Evolutionary conservation across 345 rosid genomes (phyloP).

Genomic region (thale cress (Arabidopsis thaliana)): TAIR10.1 NC_003070.9:24040001-24040500

Average conservation of each 20-base stretch:
- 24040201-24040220: constrained; percentile 58
- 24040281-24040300: constrained; percentile 45
- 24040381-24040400: constrained; percentile 59
- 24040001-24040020: constrained; percentile 77
- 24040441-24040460: constrained; percentile 65
- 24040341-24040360: constrained; percentile 56
- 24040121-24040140: constrained; percentile 23
- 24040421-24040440: constrained; percentile 60
- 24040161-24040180: constrained; percentile 53
- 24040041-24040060: constrained; percentile 70
- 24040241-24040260: constrained; percentile 56
- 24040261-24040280: constrained; percentile 69
- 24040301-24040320: constrained; percentile 45
- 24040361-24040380: constrained; percentile 57
- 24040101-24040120: constrained; percentile 34
- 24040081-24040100: constrained; percentile 90
- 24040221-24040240: constrained; percentile 69
- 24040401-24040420: constrained; percentile 65
- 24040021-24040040: constrained; percentile 65
- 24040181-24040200: constrained; percentile 73
- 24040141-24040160: constrained; percentile 30
- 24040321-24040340: constrained; percentile 65
- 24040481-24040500: constrained; percentile 55
- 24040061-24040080: constrained; percentile 71
- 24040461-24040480: constrained; percentile 62